Evolutionary conservation across 805 yeast species (phyloP), one percentile per base, ranked within the genome.

Genomic region (Scheffersomyces stipitis): DNA sequence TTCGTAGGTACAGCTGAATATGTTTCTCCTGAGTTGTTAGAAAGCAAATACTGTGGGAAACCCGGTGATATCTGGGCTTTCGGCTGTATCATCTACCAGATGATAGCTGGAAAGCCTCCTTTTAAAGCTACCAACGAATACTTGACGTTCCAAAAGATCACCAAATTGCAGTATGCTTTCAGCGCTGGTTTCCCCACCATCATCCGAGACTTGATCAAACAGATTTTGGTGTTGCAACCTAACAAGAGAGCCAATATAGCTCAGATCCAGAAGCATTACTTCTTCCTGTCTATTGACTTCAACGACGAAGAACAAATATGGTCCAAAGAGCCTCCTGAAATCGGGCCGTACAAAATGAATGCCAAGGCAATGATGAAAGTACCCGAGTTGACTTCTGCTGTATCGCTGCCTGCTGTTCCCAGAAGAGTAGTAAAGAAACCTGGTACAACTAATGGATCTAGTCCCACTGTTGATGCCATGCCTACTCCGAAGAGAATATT

Each of bases 1-100:
- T 86, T 86, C 62, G 95, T 86, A 18, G 95, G 95, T 3, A 85
- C 91, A 0, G 91, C 91, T 0, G 91, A 84, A 49, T 84, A 84
- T 49, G 90, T 85, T 5, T 81, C 90, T 0, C 95, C 95, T 0
- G 95, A 86, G 51, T 63, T 86, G 26, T 64, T 86, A 41, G 86
- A 82, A 44, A 85, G 76, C 51, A 85, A 83, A 50, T 81, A 78
- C 48, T 73, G 80, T 48, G 82, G 83, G 4, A 76, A 76, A 44
- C 72, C 80, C 0, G 76, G 79, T 15, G 83, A 78, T 50, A 59
- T 78, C 13, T 78, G 83, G 83, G 81, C 83, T 0, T 66, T 75
- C 43, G 83, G 81, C 3, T 78, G 83, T 54, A 71, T 78, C 7
- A 53, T 78, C 7, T 78, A 75, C 47, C 83, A 78, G 49, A 74